Evolutionary conservation across 169 alveolate species (phyloP), one percentile per base, ranked within the genome.

Genomic region (Neospora caninum): DNA sequence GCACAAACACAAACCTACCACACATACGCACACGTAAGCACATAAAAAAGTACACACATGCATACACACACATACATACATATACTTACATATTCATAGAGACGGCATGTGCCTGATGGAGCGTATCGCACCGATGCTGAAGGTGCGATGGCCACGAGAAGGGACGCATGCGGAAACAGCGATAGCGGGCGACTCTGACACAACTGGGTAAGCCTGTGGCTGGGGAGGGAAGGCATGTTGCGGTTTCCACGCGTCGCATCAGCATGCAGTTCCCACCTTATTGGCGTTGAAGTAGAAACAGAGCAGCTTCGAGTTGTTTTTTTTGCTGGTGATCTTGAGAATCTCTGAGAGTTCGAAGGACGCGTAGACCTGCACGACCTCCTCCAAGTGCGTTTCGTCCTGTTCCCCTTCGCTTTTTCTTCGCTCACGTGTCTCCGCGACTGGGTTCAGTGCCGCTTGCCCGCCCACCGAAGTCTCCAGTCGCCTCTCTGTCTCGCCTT

Each of bases 311-410:
- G 83, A 45, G 69, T 58, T 92, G 78, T 83, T 95, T 42, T 93
- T 88, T 87, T 95, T 96, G 88, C 96, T 94, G 27, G 96, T 96
- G 31, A 96, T 96, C 82, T 94, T 96, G 69, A 89, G 93, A 45
- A 95, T 93, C 80, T 96, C 94, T 42, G 92, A 92, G 82, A 96
- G 92, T 58, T 94, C 96, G 93, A 94, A 94, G 36, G 95, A 91
- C 36, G 95, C 96, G 88, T 96, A 94, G 27, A 96, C 73, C 53
- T 91, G 92, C n/a, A 96, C 94, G 29, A 69, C 95, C 64, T 96
- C 96, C 36, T 80, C 89, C 64, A 82, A 13, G 41, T 82, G 89
- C 64, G 38, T 4, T 6, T 39, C 64, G 10, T 38, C 39, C n/a
- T 82, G 42, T 4, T 41, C 38, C 45, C 29, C 53, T 18, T 39